phyloP scores from a whole-genome alignment of 345 rosid species.

The Euphorbia pulcherrima region DNA sequence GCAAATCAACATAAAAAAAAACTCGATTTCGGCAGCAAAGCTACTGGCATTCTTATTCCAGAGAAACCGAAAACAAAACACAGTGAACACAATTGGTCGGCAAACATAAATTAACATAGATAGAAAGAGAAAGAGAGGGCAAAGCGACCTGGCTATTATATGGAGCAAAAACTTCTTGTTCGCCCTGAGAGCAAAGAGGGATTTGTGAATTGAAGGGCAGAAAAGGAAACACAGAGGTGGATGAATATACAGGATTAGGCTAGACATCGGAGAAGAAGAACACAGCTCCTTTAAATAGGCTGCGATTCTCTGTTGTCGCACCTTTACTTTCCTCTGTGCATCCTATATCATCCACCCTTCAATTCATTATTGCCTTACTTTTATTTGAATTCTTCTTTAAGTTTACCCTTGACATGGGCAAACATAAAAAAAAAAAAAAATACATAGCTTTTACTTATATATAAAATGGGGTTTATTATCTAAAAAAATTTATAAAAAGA shows the following conservation, averaged over 20 bases:
- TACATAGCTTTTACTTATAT: too few relatives aligned
- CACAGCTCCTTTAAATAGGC: background rate
- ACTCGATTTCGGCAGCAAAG: background rate
- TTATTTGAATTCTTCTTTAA: too few relatives aligned
- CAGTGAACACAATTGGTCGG: background rate
- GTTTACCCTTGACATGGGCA: too few relatives aligned
- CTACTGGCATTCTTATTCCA: background rate
- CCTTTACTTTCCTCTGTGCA: background rate
- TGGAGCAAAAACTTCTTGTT: background rate
- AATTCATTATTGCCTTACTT: background rate
- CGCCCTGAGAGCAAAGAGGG: background rate
- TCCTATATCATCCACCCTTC: slow-evolving; percentile 3
- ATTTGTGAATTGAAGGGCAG: background rate
- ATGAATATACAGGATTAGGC: slow-evolving; percentile 26
- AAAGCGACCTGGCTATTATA: background rate
- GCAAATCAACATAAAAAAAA: background rate
- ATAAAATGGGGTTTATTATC: too few relatives aligned
- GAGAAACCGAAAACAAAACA: background rate
- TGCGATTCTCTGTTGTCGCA: background rate
- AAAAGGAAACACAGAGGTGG: background rate
- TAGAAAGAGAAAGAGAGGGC: background rate
- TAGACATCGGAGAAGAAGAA: slow-evolving; percentile 20
- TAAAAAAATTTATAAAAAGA: too few relatives aligned
- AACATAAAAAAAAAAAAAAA: too few relatives aligned
- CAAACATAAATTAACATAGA: too few relatives aligned